A percentile compares a stretch with the other conserved stretches of the same genome.
Conservation (phyloP, 73 alveolate genomes). For the Diophrys appendiculata region DNA sequence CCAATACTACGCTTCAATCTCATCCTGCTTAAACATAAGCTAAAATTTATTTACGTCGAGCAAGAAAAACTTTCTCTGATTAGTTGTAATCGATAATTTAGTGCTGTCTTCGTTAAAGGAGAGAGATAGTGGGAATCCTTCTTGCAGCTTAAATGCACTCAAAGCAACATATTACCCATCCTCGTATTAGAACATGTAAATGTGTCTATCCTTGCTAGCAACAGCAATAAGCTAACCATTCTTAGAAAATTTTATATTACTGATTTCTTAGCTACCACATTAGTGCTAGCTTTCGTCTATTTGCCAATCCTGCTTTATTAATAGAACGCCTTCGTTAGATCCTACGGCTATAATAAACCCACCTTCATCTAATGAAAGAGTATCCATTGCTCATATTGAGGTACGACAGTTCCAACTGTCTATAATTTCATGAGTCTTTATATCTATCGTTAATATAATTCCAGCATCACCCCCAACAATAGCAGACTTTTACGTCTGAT, state of each 20-base stretch:
- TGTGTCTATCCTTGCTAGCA: slow-evolving; percentile 73
- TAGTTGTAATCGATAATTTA: slow-evolving; percentile 55
- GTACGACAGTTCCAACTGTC: slow-evolving; percentile 83
- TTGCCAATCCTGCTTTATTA: slow-evolving; percentile 90
- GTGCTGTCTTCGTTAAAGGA: slow-evolving; percentile 55
- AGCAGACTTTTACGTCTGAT: slow-evolving; percentile 34
- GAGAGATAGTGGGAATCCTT: slow-evolving; percentile 63
- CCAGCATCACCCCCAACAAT: slow-evolving; percentile 82
- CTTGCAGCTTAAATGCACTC: slow-evolving; percentile 36
- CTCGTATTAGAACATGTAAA: slow-evolving; percentile 62
- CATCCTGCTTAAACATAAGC: no score
- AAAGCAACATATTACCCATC: slow-evolving; percentile 19
- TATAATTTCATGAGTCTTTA: slow-evolving; percentile 78
- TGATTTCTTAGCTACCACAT: slow-evolving; percentile 69
- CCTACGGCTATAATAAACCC: slow-evolving; percentile 88
- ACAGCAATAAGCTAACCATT: slow-evolving; percentile 75
- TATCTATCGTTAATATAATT: slow-evolving; percentile 70
- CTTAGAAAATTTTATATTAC: slow-evolving; percentile 77
- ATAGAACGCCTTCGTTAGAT: slow-evolving; percentile 72
- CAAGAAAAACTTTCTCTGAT: slow-evolving; percentile 61
- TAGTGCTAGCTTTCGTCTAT: slow-evolving; percentile 69
- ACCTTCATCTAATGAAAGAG: slow-evolving; percentile 73
- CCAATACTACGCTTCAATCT: no score
- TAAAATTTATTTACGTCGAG: neutral
- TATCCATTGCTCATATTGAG: slow-evolving; percentile 68